Conservation (phyloP, 1,284 basidiomycete genomes). For the Agroathelia rolfsii region DNA sequence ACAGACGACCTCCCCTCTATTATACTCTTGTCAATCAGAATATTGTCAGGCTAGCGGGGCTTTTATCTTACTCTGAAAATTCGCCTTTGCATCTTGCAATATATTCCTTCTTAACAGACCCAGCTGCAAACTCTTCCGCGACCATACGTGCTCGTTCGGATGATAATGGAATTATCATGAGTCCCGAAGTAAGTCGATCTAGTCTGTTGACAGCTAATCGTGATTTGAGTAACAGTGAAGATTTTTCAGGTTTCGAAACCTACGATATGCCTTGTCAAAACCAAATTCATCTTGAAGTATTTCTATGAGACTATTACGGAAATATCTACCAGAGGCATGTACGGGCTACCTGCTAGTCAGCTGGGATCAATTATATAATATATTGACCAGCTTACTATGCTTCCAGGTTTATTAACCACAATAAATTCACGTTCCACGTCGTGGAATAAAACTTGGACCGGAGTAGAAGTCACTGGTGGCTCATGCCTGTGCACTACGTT, state of each 20-base stretch:
- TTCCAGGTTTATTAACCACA: slow-evolving; percentile 92
- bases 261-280: slow-evolving; percentile 77
- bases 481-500: slow-evolving; percentile 95
- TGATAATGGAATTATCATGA: slow-evolving; percentile 90
- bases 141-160: slow-evolving; percentile 63
- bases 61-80: slow-evolving; percentile 78
- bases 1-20: slow-evolving; percentile 70
- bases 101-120: slow-evolving; percentile 84
- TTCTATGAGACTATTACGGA: slow-evolving; percentile 80
- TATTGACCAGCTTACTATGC: slow-evolving; percentile 60
- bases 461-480: slow-evolving; percentile 85
- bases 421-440: slow-evolving; percentile 78
- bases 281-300: slow-evolving; percentile 83
- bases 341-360: slow-evolving; percentile 55
- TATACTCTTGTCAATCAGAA: too few species aligned
- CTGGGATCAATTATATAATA: slow-evolving; percentile 7
- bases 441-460: slow-evolving; percentile 72
- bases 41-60: slow-evolving; percentile 1
- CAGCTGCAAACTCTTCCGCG: slow-evolving; percentile 74
- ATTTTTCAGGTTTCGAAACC: slow-evolving; percentile 18
- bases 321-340: slow-evolving; percentile 84
- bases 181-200: slow-evolving; percentile 89
- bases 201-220: slow-evolving; percentile 83
- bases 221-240: slow-evolving; percentile 8
- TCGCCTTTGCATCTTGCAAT: slow-evolving; percentile 76